Evolutionary conservation across 2,329 filamentous ascomycete genomes (phyloP), one percentile per base, ranked within the genome.

Genomic region (Ceratocystis colombiana): DNA sequence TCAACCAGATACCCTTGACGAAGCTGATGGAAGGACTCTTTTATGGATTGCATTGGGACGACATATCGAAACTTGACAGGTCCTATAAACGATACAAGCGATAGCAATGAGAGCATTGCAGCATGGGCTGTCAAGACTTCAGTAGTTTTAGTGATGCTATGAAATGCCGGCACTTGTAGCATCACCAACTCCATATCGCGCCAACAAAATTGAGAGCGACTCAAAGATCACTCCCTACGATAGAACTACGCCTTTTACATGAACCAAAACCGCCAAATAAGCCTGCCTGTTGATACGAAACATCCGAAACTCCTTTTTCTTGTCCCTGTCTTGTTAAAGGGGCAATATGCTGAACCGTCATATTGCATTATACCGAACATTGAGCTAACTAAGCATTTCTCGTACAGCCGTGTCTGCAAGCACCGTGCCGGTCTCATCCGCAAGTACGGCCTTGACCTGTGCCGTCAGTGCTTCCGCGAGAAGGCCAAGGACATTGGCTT

Each of bases 341-440:
- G 7, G 33, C 37, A 22, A 64, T 28, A 15, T 15, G 25, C 25
- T 62, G 17, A 61, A 25, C n/a, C 61, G 22, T 30, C 46, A 33
- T 57, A 7, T 15, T 63, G 20, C 20, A 15, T 12, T 15, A 37
- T 25, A 30, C 8, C 28, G 22, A 62, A 65, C 46, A 15, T 45
- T 28, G 37, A 59, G 59, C 65, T 66, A 66, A 66, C 65, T 28
- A 50, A 41, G 17, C n/a, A 20, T 64, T 12, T 55, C 30, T 70
- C 69, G 10, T 72, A 71, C 72, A 85, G 83, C 83, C 83, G 83
- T 71, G 81, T 85, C 76, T 85, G 83, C 90, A 90, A 91, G 77
- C 93, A 99, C 89, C 87, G 85, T 77, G 93, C 94, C 76, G 94
- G 94, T 95, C 87, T 99, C 74, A 96, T 99, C 87, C 92, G 94